Evolutionary conservation across 495 filamentous ascomycete genomes (phyloP), one percentile per base, ranked within the genome.

Genomic region (Tirmania nivea): DNA sequence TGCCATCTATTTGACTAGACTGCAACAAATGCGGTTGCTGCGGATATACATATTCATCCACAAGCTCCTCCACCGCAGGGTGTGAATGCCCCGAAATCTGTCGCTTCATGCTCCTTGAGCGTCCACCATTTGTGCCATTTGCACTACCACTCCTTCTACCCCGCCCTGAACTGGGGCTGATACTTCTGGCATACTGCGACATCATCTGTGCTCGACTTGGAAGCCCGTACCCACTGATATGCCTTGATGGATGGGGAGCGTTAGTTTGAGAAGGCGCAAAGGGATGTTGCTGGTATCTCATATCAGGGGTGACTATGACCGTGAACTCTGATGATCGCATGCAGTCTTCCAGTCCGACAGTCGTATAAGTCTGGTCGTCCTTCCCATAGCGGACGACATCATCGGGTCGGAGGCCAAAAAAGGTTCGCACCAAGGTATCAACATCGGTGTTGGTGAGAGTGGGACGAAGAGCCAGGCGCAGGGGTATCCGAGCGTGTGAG

Each of bases 141-240:
- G 78, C 79, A 55, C 87, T 92, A 39, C 75, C 73, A 68, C 84
- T 93, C 47, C 86, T 84, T 53, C 81, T 77, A 21, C 82, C 84
- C 54, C 81, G 74, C 20, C 75, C 77, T 57, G 69, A 60, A 48
- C 78, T 80, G 20, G 90, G 89, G 52, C 90, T 94, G n/a, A 75
- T 73, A 66, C 88, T 94, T 61, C 85, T 57, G 71, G 66, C 61
- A 69, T 72, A 55, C 14, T 19, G 12, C 12, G 12, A 45, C 17
- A 19, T 19, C 39, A 45, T 14, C 1, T 1, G 14, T 45, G 39
- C 1, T 4, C 39, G 39, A 19, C 14, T 19, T 1, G 39, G 12
- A 4, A 45, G 17, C 8, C 39, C 39, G 17, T 45, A 45, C 17
- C 39, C 39, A 19, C 39, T 45, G 5, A 45, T 45, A 19, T 45